phyloP scores from a whole-genome alignment of 768 basidiomycete species.

The Mrakia blollopis region DNA sequence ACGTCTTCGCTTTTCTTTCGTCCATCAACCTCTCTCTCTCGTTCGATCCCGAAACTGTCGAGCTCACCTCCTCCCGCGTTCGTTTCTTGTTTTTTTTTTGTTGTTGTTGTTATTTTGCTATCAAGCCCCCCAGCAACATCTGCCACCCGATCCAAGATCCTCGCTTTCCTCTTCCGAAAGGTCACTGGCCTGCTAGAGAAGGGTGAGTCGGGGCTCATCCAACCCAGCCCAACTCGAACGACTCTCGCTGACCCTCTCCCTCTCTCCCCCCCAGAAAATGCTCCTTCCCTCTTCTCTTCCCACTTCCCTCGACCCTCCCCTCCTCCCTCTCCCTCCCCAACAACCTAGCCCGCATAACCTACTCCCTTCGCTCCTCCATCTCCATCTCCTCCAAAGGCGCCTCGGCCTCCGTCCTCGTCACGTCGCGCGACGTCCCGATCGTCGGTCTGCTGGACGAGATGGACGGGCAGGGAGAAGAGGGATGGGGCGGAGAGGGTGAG shows the following conservation, averaged over 20 bases:
- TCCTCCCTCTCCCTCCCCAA: slow-evolving; percentile 12
- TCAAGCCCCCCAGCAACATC: slow-evolving; percentile 14
- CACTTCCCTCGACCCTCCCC: neutral
- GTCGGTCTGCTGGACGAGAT: slow-evolving; percentile 1
- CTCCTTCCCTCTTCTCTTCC: slow-evolving; percentile 7
- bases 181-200: slow-evolving; percentile 6
- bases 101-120: no score
- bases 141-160: slow-evolving; percentile 8
- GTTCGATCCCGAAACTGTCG: no score
- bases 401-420: neutral
- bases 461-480: neutral
- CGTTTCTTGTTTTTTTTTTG: no score
- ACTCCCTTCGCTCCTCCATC: slow-evolving; percentile 10
- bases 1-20: neutral
- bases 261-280: neutral
- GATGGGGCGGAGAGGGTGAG: slow-evolving; percentile 3
- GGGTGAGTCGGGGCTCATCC: neutral
- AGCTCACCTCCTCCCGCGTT: neutral
- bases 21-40: no score
- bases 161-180: neutral
- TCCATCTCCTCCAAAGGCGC: neutral
- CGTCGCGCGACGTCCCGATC: neutral
- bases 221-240: no score
- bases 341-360: slow-evolving; percentile 13
- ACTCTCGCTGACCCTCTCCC: neutral